Base-by-base conservation (phyloP, 306 rosid genomes). In the Quercus alba region DNA sequence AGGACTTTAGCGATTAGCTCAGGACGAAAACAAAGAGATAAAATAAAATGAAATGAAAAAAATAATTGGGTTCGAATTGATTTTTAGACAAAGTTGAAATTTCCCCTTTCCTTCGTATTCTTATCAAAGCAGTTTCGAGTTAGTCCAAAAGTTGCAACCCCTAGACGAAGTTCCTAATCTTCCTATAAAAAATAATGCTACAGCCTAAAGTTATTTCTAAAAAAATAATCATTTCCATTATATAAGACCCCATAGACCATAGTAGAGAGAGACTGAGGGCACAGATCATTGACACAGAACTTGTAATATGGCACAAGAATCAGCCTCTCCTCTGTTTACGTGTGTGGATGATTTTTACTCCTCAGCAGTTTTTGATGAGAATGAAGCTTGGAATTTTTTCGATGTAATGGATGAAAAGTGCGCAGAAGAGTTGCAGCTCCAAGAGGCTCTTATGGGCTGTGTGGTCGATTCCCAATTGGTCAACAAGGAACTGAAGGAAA, bases 351-450 rank as follows among this genome's bases (percentile, higher is more conserved):
- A 89, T 1, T 64, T 70, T 80, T 78, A 81, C 84, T 83, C 85
- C 81, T 69, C 90, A 1, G 74, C 74, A 0, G 52, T 88, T 14
- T 63, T 77, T 9, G 80, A 87, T 62, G 85, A 74, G 17, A 33
- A 74, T 0, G 62, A 76, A 3, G 6, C 25, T 30, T 19, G 69
- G 74, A 4, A n/a, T n/a, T 5, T 6, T 26, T 21, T 80, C 78
- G 5, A 21, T 83, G 4, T 75, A 38, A 38, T 82, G 10, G 90
- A 90, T 58, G 78, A 72, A 11, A 77, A 63, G 7, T 86, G 75
- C 55, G 90, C 94, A 4, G 28, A 84, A 75, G 83, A 81, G 19
- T 72, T 90, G 35, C 94, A 88, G 82, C 62, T 90, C 1, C 91
- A 87, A 59, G 93, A 91, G 49, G 78, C 80, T 38, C 75, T 91